Conservation (phyloP, 306 rosid species). For the Mucuna pruriens region DNA sequence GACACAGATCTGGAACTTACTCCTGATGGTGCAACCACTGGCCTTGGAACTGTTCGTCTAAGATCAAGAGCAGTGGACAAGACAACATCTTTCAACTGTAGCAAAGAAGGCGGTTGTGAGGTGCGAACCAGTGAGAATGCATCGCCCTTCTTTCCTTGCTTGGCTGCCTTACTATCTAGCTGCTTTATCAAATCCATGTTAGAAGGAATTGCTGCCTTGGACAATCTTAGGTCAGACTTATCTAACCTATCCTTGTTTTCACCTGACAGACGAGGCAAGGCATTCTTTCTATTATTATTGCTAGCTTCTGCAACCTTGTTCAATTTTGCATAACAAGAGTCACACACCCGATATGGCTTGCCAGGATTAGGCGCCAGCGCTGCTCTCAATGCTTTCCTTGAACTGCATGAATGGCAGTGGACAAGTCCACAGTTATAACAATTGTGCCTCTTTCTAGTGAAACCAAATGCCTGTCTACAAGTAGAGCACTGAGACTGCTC, state of each 20-base stretch:
- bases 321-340: constrained; percentile 83
- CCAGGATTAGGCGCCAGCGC: constrained; percentile 88
- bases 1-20: constrained; percentile 88
- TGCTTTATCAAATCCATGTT: constrained; percentile 97
- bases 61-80: constrained; percentile 78
- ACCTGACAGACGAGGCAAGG: constrained; percentile 86
- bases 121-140: constrained; percentile 80
- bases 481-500: constrained; percentile 98
- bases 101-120: constrained; percentile 75
- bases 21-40: constrained; percentile 74
- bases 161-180: constrained; percentile 92
- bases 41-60: constrained; percentile 77
- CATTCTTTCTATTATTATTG: constrained; percentile 63
- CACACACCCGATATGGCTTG: constrained; percentile 93
- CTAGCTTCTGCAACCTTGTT: constrained; percentile 80
- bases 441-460: constrained; percentile 96
- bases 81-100: constrained; percentile 90
- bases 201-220: constrained; percentile 74
- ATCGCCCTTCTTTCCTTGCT: constrained; percentile 91
- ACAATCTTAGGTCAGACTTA: constrained; percentile 73
- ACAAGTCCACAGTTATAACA: constrained; percentile 99
- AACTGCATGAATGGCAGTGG: constrained; percentile 98
- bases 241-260: constrained; percentile 97
- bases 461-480: constrained; percentile 98
- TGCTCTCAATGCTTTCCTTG: constrained; percentile 89